These are phyloP conservation scores for Boletus sensibilis DNA, from an alignment of 768 basidiomycete genomes.

Conservation along the genomic window DNA sequence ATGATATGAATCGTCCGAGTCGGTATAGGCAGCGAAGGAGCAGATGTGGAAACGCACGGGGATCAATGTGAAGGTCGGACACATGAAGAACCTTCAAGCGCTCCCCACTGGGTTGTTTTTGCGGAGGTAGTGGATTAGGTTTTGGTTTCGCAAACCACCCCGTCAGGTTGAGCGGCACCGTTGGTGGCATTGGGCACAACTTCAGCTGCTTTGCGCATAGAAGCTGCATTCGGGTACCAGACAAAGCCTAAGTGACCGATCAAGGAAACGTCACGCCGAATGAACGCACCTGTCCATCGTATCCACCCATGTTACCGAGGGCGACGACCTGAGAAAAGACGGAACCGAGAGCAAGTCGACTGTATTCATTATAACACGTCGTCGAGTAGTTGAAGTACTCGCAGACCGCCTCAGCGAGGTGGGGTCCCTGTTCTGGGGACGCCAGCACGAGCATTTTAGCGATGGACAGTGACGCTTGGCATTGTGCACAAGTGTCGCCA, in stretches of 20 bases:
- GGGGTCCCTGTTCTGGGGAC: conserved; percentile 42
- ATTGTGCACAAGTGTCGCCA: conserved; percentile 38
- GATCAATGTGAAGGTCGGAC: conserved; percentile 52
- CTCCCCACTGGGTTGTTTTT: conserved; percentile 43
- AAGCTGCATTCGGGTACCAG: conserved; percentile 1
- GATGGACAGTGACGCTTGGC: conserved; percentile 39
- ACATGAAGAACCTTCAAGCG: conserved; percentile 49
- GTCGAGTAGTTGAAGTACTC: conserved; percentile 39
- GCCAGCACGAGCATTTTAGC: conserved; percentile 45
- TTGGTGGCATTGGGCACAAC: conserved; percentile 39
- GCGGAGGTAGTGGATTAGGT: conserved; percentile 43
- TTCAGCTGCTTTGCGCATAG: conserved; percentile 39
- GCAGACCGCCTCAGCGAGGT: conserved; percentile 42
- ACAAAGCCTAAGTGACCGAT: not conserved
- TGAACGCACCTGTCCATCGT: conserved; percentile 46
- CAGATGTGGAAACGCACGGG: conserved; percentile 34
- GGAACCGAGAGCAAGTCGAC: conserved; percentile 38
- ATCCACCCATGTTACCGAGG: conserved; percentile 46
- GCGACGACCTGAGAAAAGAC: conserved; percentile 49
- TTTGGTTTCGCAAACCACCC: conserved; percentile 54
- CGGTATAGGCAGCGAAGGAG: too few species aligned
- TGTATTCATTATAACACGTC: conserved; percentile 36
- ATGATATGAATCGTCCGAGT: not conserved
- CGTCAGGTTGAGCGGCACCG: conserved; percentile 43
- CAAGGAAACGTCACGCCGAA: not conserved